phyloP scores from a whole-genome alignment of 352 stramenopile genomes.

The Chrysophaeum taylorii region DNA sequence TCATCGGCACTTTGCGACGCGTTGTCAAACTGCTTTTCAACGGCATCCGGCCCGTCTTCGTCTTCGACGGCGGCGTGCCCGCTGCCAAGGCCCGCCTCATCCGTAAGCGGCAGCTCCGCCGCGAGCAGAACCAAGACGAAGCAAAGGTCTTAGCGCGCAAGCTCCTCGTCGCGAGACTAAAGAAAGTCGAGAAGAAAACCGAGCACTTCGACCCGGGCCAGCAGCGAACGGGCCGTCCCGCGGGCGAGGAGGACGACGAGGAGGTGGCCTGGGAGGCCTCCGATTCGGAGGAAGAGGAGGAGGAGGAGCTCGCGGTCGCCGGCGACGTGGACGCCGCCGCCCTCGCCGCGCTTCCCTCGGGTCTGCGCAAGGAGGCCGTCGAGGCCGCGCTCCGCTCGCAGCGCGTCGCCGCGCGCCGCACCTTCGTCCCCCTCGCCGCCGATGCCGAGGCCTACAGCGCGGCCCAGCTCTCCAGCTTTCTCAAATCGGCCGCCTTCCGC shows the following conservation, averaged over 20 bases:
- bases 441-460: slow-evolving; percentile 84
- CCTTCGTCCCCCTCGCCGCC: slow-evolving; percentile 86
- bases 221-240: neutral
- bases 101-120: slow-evolving; percentile 12
- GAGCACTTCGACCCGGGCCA: neutral
- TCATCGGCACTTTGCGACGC: slow-evolving; percentile 80
- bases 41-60: slow-evolving; percentile 90
- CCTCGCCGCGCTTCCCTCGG: slow-evolving; percentile 69
- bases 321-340: slow-evolving; percentile 57
- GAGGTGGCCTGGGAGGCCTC: neutral
- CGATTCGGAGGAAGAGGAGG: neutral
- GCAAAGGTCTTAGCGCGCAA: slow-evolving; percentile 80
- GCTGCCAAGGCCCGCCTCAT: slow-evolving; percentile 75
- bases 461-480: slow-evolving; percentile 87
- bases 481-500: slow-evolving; percentile 77
- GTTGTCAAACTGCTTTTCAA: slow-evolving; percentile 76
- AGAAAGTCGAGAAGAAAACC: slow-evolving; percentile 26
- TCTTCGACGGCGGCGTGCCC: slow-evolving; percentile 95
- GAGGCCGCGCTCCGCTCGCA: slow-evolving; percentile 68
- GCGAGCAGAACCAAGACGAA: slow-evolving; percentile 46
- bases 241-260: slow-evolving; percentile 11
- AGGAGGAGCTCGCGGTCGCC: slow-evolving; percentile 5
- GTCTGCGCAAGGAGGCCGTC: slow-evolving; percentile 82
- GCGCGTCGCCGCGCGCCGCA: slow-evolving; percentile 69
- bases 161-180: slow-evolving; percentile 82